These are phyloP conservation scores for Teunomyces pallodes DNA, from an alignment of 805 yeast species.

Conservation along the genomic window DNA sequence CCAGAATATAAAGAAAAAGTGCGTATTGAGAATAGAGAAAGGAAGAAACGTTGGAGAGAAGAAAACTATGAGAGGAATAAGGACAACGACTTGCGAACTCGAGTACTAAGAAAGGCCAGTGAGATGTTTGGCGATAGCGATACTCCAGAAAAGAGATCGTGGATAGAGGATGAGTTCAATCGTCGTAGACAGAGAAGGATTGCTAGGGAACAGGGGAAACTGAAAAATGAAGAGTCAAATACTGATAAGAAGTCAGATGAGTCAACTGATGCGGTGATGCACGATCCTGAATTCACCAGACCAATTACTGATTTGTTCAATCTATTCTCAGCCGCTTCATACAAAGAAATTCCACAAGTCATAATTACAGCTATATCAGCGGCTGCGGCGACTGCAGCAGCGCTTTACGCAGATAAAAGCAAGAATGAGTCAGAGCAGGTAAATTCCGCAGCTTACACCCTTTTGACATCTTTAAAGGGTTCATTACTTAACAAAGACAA, in stretches of 20 bases:
- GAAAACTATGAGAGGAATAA: conserved; percentile 76
- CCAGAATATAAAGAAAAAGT: conserved; percentile 53
- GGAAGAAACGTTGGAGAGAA: conserved; percentile 84
- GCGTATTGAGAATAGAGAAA: conserved; percentile 65
- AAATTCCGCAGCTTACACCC: conserved; percentile 22
- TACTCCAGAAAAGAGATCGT: conserved; percentile 50
- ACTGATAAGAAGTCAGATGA: conserved; percentile 15
- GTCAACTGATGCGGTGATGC: conserved; percentile 5
- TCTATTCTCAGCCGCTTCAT: conserved; percentile 32
- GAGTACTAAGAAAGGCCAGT: conserved; percentile 73
- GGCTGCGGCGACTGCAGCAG: conserved; percentile 36
- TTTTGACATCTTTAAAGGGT: conserved; percentile 21
- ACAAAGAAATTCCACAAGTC: conserved; percentile 31
- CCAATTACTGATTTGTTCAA: conserved; percentile 34
- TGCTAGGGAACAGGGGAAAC: conserved; percentile 13
- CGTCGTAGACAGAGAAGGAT: conserved; percentile 61
- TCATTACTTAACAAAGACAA: neutral
- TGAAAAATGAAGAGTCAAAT: conserved; percentile 18
- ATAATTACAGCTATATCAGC: conserved; percentile 36
- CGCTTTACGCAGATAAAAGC: conserved; percentile 28
- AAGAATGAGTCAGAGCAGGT: conserved; percentile 18
- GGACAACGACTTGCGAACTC: conserved; percentile 79
- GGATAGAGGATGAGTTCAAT: conserved; percentile 76
- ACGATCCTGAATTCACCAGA: conserved; percentile 24
- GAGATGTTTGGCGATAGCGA: conserved; percentile 61